Evolutionary conservation across 306 rosid genomes (phyloP).

Genomic region (Alnus glutinosa): DNA sequence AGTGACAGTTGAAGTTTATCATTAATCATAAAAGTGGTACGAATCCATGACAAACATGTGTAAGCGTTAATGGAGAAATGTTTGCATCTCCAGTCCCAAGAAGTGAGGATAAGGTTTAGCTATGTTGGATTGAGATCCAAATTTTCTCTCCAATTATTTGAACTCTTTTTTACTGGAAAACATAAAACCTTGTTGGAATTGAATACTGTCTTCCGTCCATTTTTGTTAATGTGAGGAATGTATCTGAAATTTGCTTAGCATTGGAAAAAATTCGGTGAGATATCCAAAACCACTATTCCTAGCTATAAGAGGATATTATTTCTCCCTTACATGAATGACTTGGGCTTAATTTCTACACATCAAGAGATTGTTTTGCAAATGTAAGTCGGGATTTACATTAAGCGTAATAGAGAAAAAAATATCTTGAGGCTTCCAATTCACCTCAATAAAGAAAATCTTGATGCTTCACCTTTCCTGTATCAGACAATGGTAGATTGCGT

Average conservation of each 20-base stretch:
- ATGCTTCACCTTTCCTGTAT: slow-evolving; percentile 1
- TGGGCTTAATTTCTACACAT: neutral
- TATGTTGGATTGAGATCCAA: too few species aligned
- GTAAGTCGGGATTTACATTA: neutral
- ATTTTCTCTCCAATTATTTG: too few species aligned
- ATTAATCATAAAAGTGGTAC: neutral
- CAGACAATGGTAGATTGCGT: neutral
- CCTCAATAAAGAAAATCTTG: neutral
- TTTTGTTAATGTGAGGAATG: neutral
- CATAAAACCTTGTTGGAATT: too few species aligned
- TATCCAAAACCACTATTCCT: neutral
- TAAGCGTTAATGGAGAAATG: neutral
- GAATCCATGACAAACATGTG: neutral
- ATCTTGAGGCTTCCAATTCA: neutral
- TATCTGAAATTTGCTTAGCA: neutral
- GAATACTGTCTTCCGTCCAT: too few species aligned
- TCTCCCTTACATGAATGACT: neutral
- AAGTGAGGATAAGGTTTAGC: neutral
- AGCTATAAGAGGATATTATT: neutral
- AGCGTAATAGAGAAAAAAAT: neutral
- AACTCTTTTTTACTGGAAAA: too few species aligned
- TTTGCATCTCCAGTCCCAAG: neutral
- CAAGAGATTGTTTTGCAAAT: neutral
- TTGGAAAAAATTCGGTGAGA: neutral
- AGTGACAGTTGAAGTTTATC: neutral